Percentiles rank a stretch among this genome's conserved stretches.
These are phyloP conservation scores for Simmondsia chinensis DNA, from an alignment of 148 eudicot species.

Conservation along the genomic window DNA sequence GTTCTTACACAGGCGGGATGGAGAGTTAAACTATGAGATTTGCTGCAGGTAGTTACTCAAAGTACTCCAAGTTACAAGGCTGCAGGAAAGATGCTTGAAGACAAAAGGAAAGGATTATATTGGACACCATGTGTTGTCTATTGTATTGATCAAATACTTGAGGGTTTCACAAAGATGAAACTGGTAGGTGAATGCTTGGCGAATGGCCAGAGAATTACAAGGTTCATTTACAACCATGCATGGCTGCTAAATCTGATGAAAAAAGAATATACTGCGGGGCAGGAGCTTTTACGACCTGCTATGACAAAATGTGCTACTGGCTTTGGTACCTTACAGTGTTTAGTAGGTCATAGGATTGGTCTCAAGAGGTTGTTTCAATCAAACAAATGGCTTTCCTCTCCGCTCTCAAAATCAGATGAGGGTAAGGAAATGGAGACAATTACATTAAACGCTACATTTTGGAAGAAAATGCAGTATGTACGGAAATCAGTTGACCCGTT, in stretches of 20 bases:
- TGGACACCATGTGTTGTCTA: constrained; percentile 93
- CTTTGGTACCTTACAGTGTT: constrained; percentile 57
- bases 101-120: constrained; percentile 60
- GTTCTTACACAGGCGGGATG: no score
- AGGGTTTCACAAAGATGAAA: constrained; percentile 65
- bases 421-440: constrained; percentile 79
- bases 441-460: constrained; percentile 60
- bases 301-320: constrained; percentile 53
- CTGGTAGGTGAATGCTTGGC: constrained; percentile 70
- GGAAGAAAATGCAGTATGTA: constrained; percentile 77
- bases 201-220: constrained; percentile 72
- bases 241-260: constrained; percentile 74
- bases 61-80: constrained; percentile 64
- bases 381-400: constrained; percentile 66
- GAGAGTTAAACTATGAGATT: no score
- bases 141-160: constrained; percentile 72
- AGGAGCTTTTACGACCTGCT: constrained; percentile 71
- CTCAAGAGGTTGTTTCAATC: constrained; percentile 80
- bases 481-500: constrained; percentile 70
- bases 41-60: constrained; percentile 69
- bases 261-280: constrained; percentile 74
- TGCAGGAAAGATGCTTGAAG: constrained; percentile 98
- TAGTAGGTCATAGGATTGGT: constrained; percentile 53
- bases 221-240: constrained; percentile 67
- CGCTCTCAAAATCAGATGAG: constrained; percentile 63